Evolutionary conservation across 768 basidiomycete genomes (phyloP), one percentile per base, ranked within the genome.

Genomic region (Gloeophyllum trabeum): DNA sequence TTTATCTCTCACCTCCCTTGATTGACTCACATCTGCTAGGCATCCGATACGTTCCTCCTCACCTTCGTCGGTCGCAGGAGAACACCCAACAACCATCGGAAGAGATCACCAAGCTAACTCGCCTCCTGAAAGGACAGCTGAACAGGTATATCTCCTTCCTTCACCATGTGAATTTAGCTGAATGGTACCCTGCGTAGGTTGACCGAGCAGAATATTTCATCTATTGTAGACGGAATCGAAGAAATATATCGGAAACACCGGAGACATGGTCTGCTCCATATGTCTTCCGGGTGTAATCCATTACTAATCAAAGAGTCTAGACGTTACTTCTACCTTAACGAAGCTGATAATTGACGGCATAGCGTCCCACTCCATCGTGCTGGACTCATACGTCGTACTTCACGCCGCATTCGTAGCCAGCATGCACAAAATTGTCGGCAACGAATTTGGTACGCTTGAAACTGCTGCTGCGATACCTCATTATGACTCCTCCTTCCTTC

Each of bases 361-460:
- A 42, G 77, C 88, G 3, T 73, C 80, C 14, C 86, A 86, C 57
- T 76, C 85, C 0, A 79, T 81, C 21, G 68, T 88, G 3, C 69
- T 96, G 32, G 91, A 94, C 57, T 88, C 88, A 4, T 93, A 87
- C 52, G 88, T 96, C 34, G 79, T 87, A 7, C 69, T 96, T 1
- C 79, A 94, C 53, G 90, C 89, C 0, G 83, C 88, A 0, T 77
- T 97, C 39, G 74, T 94, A 23, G 78, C 86, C 2, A 75, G 79
- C 43, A 60, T 97, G 35, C 76, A 93, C 60, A 83, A 81, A 56
- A 66, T 88, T 22, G 63, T 89, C 12, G 91, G 92, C 4, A 64
- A 89, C 36, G 92, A 94, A 51, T 92, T 94, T 51, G 92, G 91
- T 92, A 57, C 19, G 77, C 51, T n/a, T 0, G 41, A 37, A 39